A percentile compares a stretch with the other conserved stretches of the same genome.
Evolutionary conservation across 2,329 filamentous ascomycete genomes (phyloP).

Genomic region (Alternaria triticimaculans): DNA sequence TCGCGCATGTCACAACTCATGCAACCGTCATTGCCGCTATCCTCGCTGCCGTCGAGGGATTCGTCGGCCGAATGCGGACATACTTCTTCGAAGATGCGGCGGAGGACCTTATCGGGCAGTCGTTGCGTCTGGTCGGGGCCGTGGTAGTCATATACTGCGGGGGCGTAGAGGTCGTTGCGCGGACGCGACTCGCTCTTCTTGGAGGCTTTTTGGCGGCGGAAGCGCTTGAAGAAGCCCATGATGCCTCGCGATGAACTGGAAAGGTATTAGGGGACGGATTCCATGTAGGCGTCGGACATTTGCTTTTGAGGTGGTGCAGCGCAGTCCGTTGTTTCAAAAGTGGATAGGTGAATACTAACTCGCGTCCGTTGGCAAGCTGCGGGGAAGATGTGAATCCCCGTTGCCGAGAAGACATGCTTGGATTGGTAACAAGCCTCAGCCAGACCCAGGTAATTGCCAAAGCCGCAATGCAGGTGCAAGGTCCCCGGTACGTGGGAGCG

Average conservation of each 20-base stretch:
- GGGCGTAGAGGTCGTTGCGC: conserved; percentile 40
- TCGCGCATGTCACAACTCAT: conserved; percentile 95
- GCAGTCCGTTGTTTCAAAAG: conserved; percentile 15
- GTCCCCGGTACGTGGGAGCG: conserved; percentile 3
- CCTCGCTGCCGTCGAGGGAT: conserved; percentile 79
- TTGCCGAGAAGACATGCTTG: conserved; percentile 38
- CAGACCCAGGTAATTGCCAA: conserved; percentile 3
- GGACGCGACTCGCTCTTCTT: conserved; percentile 44
- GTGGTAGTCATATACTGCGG: conserved; percentile 36
- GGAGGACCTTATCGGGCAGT: conserved; percentile 73
- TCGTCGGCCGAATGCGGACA: conserved; percentile 81
- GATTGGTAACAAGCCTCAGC: conserved; percentile 13
- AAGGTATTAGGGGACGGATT: conserved; percentile 20
- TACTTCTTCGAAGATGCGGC: conserved; percentile 78
- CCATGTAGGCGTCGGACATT: conserved; percentile 20
- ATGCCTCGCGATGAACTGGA: conserved; percentile 40
- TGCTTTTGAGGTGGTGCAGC: conserved; percentile 23
- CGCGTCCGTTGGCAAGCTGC: conserved; percentile 29
- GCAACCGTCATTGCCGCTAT: conserved; percentile 78
- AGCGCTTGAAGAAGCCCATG: conserved; percentile 60
- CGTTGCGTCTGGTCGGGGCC: conserved; percentile 53
- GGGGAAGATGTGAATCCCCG: conserved; percentile 30
- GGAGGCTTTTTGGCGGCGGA: conserved; percentile 53
- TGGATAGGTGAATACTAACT: conserved; percentile 31
- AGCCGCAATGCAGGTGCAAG: conserved; percentile 8